Evolutionary conservation across 176 grass and related monocot genomes (phyloP), one percentile per base, ranked within the genome.

Genomic region (Eragrostis nindensis): DNA sequence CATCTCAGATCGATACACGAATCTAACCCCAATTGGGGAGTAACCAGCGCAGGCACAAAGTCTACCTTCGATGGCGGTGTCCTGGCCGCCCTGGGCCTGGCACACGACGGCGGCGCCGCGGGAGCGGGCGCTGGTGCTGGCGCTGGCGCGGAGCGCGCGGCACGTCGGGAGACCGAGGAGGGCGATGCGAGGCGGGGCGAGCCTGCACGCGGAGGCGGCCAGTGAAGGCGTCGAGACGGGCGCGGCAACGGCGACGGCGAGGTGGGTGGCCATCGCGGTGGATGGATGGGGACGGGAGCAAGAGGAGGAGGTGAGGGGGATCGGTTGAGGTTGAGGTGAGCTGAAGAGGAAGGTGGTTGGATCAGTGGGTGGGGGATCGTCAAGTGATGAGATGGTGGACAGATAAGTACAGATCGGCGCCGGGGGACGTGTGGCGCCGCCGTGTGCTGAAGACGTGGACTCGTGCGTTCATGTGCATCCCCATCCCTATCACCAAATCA

Each of bases 51-150:
- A n/a, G 42, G 40, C 15, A 22, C 0, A 43, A 1, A 22, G 32
- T 6, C 55, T 79, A 93, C 91, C 91, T 90, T 89, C 59, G 81
- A 85, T 50, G 3, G 87, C 66, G 41, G 84, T 85, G 73, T 87
- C 92, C 87, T 91, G 66, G 15, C 70, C 81, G 24, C 75, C 74
- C 84, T 95, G 76, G 5, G 71, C 87, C 67, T 80, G 84, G 64
- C 92, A 87, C 65, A 80, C 81, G 22, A 92, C 84, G 45, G 44
- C 53, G 36, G 62, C 67, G 87, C 80, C 49, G 67, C 80, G 62
- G 78, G 41, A 56, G 52, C 47, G 50, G 41, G 62, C 47, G 46
- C 45, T 16, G n/a, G n/a, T n/a, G n/a, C n/a, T n/a, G 62, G 45
- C 32, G 55, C 45, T 17, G 62, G 53, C 29, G 66, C 64, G 70